Conservation (phyloP, 306 rosid genomes). For the Rosa persica region DNA sequence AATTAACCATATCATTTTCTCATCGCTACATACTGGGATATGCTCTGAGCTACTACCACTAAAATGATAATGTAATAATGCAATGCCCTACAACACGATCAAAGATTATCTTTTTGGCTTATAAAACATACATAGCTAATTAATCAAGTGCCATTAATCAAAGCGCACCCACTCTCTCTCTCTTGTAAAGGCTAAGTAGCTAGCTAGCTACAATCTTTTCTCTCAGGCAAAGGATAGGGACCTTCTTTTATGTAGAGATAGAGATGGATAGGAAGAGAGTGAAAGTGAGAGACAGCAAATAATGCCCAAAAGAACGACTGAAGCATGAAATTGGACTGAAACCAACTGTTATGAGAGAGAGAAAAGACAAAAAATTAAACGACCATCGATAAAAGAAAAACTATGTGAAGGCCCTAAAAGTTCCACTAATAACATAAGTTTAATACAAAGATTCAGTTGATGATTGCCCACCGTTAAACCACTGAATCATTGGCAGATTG, state of each 20-base stretch:
- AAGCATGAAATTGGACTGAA: conserved; percentile 13
- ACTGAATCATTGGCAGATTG: conserved; percentile 37
- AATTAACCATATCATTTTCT: not conserved
- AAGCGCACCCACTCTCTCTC: conserved; percentile 39
- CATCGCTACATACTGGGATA: not conserved
- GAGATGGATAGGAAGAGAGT: not conserved
- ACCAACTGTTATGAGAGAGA: conserved; percentile 22
- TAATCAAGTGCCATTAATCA: conserved; percentile 23
- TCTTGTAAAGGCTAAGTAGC: conserved; percentile 23
- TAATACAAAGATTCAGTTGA: conserved; percentile 28
- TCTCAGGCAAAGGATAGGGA: conserved; percentile 37
- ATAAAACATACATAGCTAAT: conserved; percentile 26
- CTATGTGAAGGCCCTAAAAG: conserved; percentile 34
- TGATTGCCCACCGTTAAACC: conserved; percentile 22
- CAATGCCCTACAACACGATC: conserved; percentile 28
- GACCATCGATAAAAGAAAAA: conserved; percentile 19
- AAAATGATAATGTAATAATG: conserved; percentile 27
- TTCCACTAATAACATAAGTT: conserved; percentile 37
- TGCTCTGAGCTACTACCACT: conserved; percentile 22
- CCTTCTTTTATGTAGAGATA: conserved; percentile 16
- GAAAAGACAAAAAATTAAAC: conserved; percentile 29
- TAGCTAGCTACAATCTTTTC: conserved; percentile 18
- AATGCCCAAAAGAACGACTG: conserved; percentile 44
- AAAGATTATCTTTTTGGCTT: conserved; percentile 27
- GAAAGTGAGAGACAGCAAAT: conserved; percentile 30